A percentile compares a stretch with the other conserved stretches of the same genome.
Conservation (phyloP, 2,329 filamentous ascomycete genomes). For the Westerdykella ornata region DNA sequence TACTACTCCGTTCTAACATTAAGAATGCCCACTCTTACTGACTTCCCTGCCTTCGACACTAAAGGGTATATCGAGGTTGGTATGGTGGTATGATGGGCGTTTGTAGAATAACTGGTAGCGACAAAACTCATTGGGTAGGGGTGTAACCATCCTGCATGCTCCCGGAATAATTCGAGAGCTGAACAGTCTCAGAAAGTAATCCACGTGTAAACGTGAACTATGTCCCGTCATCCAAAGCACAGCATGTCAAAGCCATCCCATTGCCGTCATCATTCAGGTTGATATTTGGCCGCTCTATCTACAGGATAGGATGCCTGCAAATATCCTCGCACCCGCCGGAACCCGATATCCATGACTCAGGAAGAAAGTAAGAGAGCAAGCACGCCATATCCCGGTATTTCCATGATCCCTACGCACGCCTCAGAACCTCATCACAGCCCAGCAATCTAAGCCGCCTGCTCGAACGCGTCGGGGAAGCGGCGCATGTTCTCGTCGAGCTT, state of each 20-base stretch:
- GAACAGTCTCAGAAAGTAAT: no score
- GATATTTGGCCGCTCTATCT: conserved; percentile 21
- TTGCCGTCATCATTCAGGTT: conserved; percentile 32
- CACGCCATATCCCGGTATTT: conserved; percentile 35
- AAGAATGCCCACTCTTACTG: no score
- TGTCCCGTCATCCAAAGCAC: background rate
- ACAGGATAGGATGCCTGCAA: conserved; percentile 19
- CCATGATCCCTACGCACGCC: conserved; percentile 27
- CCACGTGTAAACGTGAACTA: background rate
- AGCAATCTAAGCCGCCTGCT: conserved; percentile 31
- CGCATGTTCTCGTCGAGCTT: conserved; percentile 78
- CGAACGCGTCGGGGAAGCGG: conserved; percentile 91
- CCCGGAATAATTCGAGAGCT: no score
- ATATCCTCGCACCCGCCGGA: conserved; percentile 13
- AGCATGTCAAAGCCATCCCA: conserved; percentile 3
- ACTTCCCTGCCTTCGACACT: no score
- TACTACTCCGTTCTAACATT: no score
- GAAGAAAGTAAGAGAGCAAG: conserved; percentile 19
- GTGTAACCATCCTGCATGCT: no score
- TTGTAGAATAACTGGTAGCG: no score
- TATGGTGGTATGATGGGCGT: no score
- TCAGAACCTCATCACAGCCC: conserved; percentile 11
- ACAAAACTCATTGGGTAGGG: no score
- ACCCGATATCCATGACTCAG: conserved; percentile 28
- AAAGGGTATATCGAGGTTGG: no score